Base-by-base conservation (phyloP, 768 basidiomycete species). In the Pholiota molesta region DNA sequence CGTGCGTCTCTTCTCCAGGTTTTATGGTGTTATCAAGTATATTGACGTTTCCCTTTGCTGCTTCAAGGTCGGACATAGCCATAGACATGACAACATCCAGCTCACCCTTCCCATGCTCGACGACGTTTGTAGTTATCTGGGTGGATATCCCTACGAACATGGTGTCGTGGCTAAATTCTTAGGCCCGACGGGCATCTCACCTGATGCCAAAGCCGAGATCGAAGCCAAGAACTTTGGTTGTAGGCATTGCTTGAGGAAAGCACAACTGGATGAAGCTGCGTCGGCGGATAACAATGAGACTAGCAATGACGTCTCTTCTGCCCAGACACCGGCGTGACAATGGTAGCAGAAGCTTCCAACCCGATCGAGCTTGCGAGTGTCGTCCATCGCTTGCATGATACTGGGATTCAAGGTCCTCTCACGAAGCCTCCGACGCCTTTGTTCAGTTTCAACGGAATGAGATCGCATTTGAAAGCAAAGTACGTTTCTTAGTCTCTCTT, bases 401-500 rank as follows among this genome's bases (percentile, higher is more conserved):
- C 53, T 10, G 59, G 45, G 19, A n/a, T 61, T 7, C 49, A 54
- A 44, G 70, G 62, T 37, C 65, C 65, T n/a, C 35, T 58, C 19
- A 64, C 65, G 42, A 49, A 59, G 14, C 66, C 63, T 39, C 65
- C 65, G 26, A 26, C 26, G 21, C 74, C 74, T 53, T 61, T 72
- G 58, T 82, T 85, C 71, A 70, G 65, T 3, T 87, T 88, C 65
- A 73, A 89, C 62, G 89, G 84, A 2, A 65, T 91, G 55, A 75
- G 83, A 42, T 89, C 87, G 23, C 90, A 91, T 64, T 66, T 84
- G 61, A 87, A 87, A 67, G 79, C 74, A 64, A 88, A 84, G 89
- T 90, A 63, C 65, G 84, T 70, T 9, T 23, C 39, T 31, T 44
- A 10, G 45, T 13, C 11, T 33, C 42, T 21, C 31, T 26, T 61